Conservation (phyloP, 2,329 filamentous ascomycete species). For the Phialophora macrospora region DNA sequence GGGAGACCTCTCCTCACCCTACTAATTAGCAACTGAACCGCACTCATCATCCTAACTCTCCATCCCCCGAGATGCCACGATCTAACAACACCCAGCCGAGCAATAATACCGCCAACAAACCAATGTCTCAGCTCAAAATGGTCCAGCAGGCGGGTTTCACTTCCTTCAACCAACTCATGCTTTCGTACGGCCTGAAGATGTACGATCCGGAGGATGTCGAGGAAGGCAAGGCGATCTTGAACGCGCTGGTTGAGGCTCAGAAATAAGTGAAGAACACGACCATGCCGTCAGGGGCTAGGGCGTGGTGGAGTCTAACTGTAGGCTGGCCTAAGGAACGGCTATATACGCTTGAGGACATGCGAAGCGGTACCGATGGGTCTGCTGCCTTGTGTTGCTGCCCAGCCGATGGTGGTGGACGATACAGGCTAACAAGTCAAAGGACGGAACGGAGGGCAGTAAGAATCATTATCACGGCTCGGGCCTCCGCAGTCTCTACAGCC, state of each 20-base stretch:
- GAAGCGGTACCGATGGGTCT: background rate
- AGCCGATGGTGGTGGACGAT: background rate
- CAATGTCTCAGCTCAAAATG: background rate
- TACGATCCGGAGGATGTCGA: background rate
- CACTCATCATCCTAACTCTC: too few relatives aligned
- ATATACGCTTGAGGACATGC: background rate
- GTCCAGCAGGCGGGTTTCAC: background rate
- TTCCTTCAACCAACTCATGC: background rate
- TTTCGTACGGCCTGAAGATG: background rate
- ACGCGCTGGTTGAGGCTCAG: background rate
- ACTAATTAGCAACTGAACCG: background rate
- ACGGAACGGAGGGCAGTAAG: background rate
- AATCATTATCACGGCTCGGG: background rate
- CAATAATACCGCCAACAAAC: background rate
- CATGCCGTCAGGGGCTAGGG: background rate
- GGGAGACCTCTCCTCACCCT: background rate
- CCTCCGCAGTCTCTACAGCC: background rate
- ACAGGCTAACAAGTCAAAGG: background rate
- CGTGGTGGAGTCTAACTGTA: background rate
- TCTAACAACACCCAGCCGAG: background rate
- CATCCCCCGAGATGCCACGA: background rate
- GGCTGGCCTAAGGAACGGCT: background rate
- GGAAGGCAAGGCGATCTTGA: background rate
- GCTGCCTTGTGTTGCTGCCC: background rate
- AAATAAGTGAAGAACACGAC: background rate